These are phyloP conservation scores for Dunaliella sp. DNA, from an alignment of 139 green algal species.

Conservation along the genomic window DNA sequence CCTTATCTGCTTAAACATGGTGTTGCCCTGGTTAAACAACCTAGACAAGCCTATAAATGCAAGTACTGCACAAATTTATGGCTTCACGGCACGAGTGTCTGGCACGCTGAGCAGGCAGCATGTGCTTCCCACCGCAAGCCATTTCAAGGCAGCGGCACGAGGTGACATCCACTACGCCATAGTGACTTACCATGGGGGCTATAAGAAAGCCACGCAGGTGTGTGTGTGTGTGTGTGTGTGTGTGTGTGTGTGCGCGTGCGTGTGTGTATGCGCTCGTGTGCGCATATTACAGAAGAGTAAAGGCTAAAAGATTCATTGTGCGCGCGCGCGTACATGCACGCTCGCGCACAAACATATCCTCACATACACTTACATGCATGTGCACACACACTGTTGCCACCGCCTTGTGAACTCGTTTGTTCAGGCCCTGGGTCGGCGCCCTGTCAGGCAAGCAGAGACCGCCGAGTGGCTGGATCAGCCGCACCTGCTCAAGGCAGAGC, in stretches of 20 bases:
- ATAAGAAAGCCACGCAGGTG: neutral
- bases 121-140: neutral
- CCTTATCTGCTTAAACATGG: too few relatives aligned
- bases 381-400: too few relatives aligned
- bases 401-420: too few relatives aligned
- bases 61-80: too few relatives aligned
- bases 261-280: neutral
- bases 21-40: too few relatives aligned
- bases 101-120: neutral
- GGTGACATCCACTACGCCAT: neutral
- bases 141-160: neutral
- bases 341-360: too few relatives aligned
- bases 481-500: neutral
- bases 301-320: too few relatives aligned
- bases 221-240: neutral
- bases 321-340: too few relatives aligned
- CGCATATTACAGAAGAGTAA: too few relatives aligned
- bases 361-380: too few relatives aligned
- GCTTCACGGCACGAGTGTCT: too few relatives aligned
- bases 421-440: neutral
- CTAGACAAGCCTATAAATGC: too few relatives aligned
- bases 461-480: neutral
- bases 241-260: neutral
- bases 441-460: neutral
- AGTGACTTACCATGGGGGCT: neutral